Percentiles rank a stretch among this genome's conserved stretches.
Evolutionary conservation across 2,329 filamentous ascomycete species (phyloP).

Genomic region (Trichoderma afroharzianum): DNA sequence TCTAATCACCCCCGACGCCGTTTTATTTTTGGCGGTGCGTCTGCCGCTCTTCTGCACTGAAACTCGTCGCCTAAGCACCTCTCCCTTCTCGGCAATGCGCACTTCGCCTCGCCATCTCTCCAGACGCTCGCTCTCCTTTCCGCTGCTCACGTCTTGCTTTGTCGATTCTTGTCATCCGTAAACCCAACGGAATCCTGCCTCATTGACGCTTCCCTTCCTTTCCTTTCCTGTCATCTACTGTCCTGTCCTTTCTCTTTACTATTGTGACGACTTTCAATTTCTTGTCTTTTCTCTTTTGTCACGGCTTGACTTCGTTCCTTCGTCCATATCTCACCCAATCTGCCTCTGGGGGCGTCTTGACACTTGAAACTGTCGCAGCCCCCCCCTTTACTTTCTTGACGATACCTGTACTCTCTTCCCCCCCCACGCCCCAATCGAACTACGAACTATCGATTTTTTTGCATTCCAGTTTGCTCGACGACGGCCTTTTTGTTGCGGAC

Average conservation of each 20-base stretch:
- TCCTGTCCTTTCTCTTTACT: not conserved
- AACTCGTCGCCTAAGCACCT: conserved; percentile 6
- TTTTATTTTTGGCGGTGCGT: conserved; percentile 6
- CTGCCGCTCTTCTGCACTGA: conserved; percentile 12
- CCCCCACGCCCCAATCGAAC: conserved; percentile 10
- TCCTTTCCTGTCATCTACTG: not conserved
- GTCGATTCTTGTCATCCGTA: not conserved
- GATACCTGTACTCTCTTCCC: not conserved
- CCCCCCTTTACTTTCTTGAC: conserved; percentile 11
- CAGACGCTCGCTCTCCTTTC: conserved; percentile 11
- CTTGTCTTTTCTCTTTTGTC: not conserved
- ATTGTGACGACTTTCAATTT: not conserved
- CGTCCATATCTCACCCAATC: not conserved
- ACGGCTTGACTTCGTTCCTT: not conserved
- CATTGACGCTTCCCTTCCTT: not conserved
- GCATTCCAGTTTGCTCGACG: conserved; percentile 16
- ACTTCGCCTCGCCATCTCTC: not conserved
- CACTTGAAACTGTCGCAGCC: conserved; percentile 16
- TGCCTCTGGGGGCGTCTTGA: not conserved
- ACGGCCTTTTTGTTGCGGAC: not conserved
- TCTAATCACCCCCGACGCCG: not conserved
- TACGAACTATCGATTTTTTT: not conserved
- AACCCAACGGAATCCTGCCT: not conserved
- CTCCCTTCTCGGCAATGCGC: not conserved
- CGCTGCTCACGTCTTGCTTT: not conserved